A percentile compares a stretch with the other conserved stretches of the same genome.
phyloP scores from a whole-genome alignment of 108 stramenopile species.

The Ochromonas danica region DNA sequence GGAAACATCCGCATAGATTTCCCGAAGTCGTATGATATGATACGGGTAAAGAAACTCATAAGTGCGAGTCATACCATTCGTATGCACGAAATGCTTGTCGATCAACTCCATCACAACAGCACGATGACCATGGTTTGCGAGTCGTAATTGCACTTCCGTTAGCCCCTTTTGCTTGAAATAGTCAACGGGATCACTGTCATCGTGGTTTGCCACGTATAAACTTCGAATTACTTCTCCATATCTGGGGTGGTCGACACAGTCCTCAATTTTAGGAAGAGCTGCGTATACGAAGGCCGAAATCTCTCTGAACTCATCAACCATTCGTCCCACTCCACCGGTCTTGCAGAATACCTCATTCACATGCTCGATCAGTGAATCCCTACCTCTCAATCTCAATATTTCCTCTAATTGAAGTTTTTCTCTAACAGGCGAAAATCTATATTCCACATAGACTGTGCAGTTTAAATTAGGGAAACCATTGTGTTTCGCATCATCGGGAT shows the following conservation, averaged over 20 bases:
- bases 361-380: conserved; percentile 1
- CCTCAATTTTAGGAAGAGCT: not conserved
- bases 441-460: conserved; percentile 1
- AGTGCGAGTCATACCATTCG: not conserved
- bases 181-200: not conserved
- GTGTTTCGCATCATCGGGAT: not conserved
- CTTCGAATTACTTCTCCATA: not conserved
- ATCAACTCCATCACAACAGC: not conserved
- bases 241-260: not conserved
- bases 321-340: not conserved
- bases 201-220: not conserved
- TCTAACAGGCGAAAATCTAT: not conserved
- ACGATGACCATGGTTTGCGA: not conserved
- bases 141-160: not conserved
- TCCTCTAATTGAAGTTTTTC: not conserved
- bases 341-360: conserved; percentile 1
- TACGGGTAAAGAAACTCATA: conserved; percentile 4
- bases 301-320: not conserved
- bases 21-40: not conserved
- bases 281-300: not conserved
- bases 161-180: conserved; percentile 15
- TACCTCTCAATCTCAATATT: not conserved
- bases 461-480: not conserved
- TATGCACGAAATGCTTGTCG: not conserved
- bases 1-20: not conserved